Evolutionary conservation across 1,284 basidiomycete genomes (phyloP).

Genomic region (Lignosus rhinocerotis): DNA sequence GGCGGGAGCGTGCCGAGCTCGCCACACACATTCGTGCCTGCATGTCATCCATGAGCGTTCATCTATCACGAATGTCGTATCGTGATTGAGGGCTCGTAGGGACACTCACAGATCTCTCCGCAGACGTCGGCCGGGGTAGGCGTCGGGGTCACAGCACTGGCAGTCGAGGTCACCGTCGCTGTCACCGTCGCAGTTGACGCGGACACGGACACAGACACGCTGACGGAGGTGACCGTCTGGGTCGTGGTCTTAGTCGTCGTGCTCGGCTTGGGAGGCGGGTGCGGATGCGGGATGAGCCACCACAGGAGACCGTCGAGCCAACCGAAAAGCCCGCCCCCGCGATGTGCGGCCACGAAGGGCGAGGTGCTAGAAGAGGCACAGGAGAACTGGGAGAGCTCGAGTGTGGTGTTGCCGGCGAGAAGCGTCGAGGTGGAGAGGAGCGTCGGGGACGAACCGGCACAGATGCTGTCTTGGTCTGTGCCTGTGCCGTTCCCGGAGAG

Average conservation of each 20-base stretch:
- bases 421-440: background rate
- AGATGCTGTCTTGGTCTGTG: constrained; percentile 7
- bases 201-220: background rate
- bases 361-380: constrained; percentile 7
- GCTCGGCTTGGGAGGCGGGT: constrained; percentile 1
- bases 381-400: constrained; percentile 15
- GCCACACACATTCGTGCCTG: constrained; percentile 24
- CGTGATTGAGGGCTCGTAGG: background rate
- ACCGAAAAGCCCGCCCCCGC: background rate
- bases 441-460: constrained; percentile 9
- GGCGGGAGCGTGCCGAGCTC: constrained; percentile 29
- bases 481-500: constrained; percentile 3
- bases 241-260: constrained; percentile 12
- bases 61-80: background rate
- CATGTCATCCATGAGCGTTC: background rate
- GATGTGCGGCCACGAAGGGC: constrained; percentile 1
- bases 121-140: constrained; percentile 23
- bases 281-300: constrained; percentile 12
- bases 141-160: constrained; percentile 1
- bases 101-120: constrained; percentile 24
- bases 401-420: background rate
- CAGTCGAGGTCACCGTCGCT: constrained; percentile 8
- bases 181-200: constrained; percentile 8
- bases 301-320: constrained; percentile 15
- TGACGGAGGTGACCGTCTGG: background rate